These are phyloP conservation scores for Alternaria sp. DNA, from an alignment of 2,329 filamentous ascomycete genomes.

Conservation along the genomic window DNA sequence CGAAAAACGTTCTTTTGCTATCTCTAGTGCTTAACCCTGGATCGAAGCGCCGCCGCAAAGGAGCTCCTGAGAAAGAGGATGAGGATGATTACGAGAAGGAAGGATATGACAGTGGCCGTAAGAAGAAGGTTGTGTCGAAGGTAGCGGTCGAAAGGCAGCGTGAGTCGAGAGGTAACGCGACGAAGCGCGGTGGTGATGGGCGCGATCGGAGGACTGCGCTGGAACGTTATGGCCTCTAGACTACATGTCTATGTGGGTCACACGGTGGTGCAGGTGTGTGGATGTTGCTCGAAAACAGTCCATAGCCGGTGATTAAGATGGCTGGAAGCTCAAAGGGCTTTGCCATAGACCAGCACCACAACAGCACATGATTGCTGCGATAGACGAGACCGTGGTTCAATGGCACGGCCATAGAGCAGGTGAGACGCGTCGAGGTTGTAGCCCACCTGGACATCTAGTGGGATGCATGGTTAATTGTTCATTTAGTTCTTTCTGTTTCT, in stretches of 20 bases:
- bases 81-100: neutral
- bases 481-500: neutral
- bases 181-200: neutral
- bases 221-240: neutral
- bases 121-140: neutral
- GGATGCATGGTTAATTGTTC: neutral
- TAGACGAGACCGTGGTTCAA: too few relatives aligned
- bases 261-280: neutral
- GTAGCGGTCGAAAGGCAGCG: neutral
- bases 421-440: neutral
- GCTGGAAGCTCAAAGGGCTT: too few relatives aligned
- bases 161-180: neutral
- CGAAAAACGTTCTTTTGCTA: neutral
- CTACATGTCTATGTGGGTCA: neutral
- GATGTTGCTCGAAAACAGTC: neutral
- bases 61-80: neutral
- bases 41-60: neutral
- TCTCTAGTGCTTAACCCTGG: too few relatives aligned
- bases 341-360: too few relatives aligned
- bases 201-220: neutral
- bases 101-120: neutral
- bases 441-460: too few relatives aligned
- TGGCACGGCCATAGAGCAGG: neutral
- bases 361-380: too few relatives aligned
- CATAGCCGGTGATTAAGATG: neutral